These are phyloP conservation scores for Plasmodiophora brassicae DNA, from an alignment of 208 protist genomes.

Conservation along the genomic window DNA sequence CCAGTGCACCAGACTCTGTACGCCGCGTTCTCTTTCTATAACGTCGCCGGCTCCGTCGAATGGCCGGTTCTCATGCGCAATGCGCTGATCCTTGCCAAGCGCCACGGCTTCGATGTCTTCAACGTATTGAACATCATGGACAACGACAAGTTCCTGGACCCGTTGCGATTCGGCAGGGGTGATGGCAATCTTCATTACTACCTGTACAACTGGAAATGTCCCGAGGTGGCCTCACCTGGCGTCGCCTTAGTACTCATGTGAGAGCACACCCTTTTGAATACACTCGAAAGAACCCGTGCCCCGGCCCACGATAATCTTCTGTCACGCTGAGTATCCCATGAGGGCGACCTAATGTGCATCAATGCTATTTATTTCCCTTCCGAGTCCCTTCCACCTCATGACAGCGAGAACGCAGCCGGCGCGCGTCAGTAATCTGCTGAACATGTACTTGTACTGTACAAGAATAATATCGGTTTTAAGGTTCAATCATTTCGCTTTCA, in stretches of 20 bases:
- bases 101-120: slow-evolving; percentile 91
- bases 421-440: no score
- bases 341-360: no score
- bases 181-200: slow-evolving; percentile 97
- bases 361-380: no score
- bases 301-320: no score
- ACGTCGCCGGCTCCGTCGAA: slow-evolving; percentile 75
- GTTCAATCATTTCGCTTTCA: no score
- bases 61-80: slow-evolving; percentile 76
- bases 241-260: slow-evolving; percentile 53
- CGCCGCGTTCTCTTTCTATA: slow-evolving; percentile 93
- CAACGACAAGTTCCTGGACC: slow-evolving; percentile 74
- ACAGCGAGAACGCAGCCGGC: no score
- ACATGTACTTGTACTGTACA: no score
- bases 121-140: slow-evolving; percentile 95
- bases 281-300: no score
- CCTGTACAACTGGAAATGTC: slow-evolving; percentile 94
- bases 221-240: background rate
- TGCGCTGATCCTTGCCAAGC: slow-evolving; percentile 48
- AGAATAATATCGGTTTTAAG: no score
- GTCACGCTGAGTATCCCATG: no score
- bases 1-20: slow-evolving; percentile 79
- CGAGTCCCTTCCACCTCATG: no score
- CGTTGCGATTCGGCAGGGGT: slow-evolving; percentile 91
- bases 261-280: slow-evolving; percentile 24